Evolutionary conservation across 208 protist genomes (phyloP).

Genomic region (Angomonas ambiguus): DNA sequence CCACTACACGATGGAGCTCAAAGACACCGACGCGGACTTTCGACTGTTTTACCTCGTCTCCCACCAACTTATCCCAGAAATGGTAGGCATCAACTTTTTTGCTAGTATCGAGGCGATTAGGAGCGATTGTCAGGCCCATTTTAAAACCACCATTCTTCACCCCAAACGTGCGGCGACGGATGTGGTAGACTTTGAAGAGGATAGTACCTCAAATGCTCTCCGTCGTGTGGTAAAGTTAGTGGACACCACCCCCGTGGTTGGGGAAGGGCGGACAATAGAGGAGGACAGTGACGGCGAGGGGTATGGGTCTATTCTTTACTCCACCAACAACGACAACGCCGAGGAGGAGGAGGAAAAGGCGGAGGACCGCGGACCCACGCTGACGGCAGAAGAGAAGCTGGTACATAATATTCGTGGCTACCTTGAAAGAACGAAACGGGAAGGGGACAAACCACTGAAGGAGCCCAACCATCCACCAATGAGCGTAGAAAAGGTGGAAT

Average conservation of each 20-base stretch:
- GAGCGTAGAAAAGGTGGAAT: background rate
- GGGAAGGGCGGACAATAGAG: conserved; percentile 52
- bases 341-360: background rate
- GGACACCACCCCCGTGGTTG: conserved; percentile 56
- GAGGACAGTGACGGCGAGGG: conserved; percentile 83
- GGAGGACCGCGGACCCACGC: background rate
- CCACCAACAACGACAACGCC: background rate
- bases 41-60: conserved; percentile 82
- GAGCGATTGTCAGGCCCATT: conserved; percentile 14
- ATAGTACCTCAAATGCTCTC: conserved; percentile 20
- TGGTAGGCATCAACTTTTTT: conserved; percentile 85
- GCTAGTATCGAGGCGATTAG: conserved; percentile 62
- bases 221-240: conserved; percentile 32
- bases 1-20: conserved; percentile 82
- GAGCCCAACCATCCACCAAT: background rate
- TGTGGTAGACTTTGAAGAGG: background rate
- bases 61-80: conserved; percentile 80
- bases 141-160: background rate
- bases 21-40: conserved; percentile 73
- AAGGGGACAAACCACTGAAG: background rate
- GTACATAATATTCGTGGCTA: conserved; percentile 70
- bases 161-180: background rate
- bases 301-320: conserved; percentile 57
- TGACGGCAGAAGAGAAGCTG: conserved; percentile 17
- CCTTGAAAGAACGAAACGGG: conserved; percentile 18